Evolutionary conservation across 2,329 filamentous ascomycete genomes (phyloP), one percentile per base, ranked within the genome.

Genomic region (Aquanectria penicillioides): DNA sequence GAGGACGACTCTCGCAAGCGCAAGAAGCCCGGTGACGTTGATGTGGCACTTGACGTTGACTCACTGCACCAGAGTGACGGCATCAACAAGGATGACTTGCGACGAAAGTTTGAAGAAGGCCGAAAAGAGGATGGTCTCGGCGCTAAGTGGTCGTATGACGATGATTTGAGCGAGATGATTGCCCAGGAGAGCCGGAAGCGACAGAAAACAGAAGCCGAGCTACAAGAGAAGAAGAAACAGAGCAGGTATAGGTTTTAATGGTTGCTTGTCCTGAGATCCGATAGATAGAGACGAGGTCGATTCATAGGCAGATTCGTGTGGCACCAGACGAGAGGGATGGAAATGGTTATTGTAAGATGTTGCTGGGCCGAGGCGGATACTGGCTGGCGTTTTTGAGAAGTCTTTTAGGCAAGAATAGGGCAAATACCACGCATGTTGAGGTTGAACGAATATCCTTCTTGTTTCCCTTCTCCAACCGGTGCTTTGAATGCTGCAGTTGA

Each of bases 11-110:
- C 77, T 20, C 82, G 92, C 70, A 95, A 96, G 80, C 86, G 93
- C 70, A 99, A 98, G 87, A 97, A 97, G 84, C 94, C 91, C 4
- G 95, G 94, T 34, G 95, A 99, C 74, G 86, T 99, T 20, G 95
- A 99, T 67, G 90, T 98, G 23, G 92, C 93, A 20, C 87, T 99
- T 63, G 93, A 98, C 69, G 87, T 92, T 5, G 94, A 98, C 72
- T 85, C 90, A 31, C 76, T 99, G 59, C 87, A 87, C 64, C 83
- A 86, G 34, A 85, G 89, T 60, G 92, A 93, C 67, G 91, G 89
- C 38, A 83, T 98, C 70, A 90, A 86, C 77, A 97, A 94, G 75
- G 94, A 97, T 22, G 91, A 94, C 68, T 75, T 99, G 69, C 86
- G 85, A 74, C 88, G 85, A 70, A 85, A 89, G 72, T 99, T 96